These are phyloP conservation scores for Hamigera avellanea DNA, from an alignment of 495 filamentous ascomycete species.

Conservation along the genomic window DNA sequence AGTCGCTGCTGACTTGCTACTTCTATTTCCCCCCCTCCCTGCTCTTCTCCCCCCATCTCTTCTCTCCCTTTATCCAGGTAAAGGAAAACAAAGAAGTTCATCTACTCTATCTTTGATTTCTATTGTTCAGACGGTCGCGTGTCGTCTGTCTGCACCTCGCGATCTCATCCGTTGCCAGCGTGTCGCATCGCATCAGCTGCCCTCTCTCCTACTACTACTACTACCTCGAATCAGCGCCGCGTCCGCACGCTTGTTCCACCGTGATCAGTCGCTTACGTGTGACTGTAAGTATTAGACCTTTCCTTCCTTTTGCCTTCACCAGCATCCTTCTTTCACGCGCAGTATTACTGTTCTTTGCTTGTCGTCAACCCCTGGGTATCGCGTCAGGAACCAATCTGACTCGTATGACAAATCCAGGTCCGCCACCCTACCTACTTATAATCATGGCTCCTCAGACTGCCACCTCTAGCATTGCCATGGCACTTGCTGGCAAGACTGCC, in stretches of 20 bases:
- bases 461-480: slow-evolving; percentile 49
- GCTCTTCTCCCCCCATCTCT: slow-evolving; percentile 2
- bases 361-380: neutral
- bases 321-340: neutral
- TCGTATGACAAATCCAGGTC: neutral
- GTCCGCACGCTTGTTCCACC: too few relatives aligned
- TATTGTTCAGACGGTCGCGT: too few relatives aligned
- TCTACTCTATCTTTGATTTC: too few relatives aligned
- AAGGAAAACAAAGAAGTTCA: too few relatives aligned
- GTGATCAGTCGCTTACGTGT: too few relatives aligned
- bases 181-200: neutral
- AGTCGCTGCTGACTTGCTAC: neutral
- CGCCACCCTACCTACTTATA: neutral
- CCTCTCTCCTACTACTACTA: neutral
- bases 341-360: neutral
- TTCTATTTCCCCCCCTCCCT: neutral
- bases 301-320: too few relatives aligned
- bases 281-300: too few relatives aligned
- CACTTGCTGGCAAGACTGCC: slow-evolving; percentile 50
- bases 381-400: neutral
- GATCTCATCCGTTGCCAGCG: too few relatives aligned
- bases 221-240: too few relatives aligned
- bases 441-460: slow-evolving; percentile 39
- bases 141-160: too few relatives aligned
- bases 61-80: slow-evolving; percentile 5